Conservation (phyloP, 164 flowering plant species). For the Nymphaea thermarum region DNA sequence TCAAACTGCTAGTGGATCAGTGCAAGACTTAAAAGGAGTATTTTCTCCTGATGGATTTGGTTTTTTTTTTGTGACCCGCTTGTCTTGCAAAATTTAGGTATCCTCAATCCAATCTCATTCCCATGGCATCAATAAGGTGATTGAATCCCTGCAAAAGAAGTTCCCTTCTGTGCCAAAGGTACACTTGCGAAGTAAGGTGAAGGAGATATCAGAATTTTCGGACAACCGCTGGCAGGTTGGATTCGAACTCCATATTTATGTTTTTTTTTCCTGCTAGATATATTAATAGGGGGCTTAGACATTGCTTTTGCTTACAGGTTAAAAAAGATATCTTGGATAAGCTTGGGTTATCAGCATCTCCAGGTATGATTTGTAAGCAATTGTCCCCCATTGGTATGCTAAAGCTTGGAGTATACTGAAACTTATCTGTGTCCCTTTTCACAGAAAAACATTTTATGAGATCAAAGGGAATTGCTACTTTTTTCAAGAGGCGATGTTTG, state of each 20-base stretch:
- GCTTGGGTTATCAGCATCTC: constrained; percentile 47
- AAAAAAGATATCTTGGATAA: constrained; percentile 60
- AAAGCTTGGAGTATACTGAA: background rate
- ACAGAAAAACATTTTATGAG: constrained; percentile 30
- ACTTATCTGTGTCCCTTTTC: constrained; percentile 1
- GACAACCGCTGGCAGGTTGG: constrained; percentile 86
- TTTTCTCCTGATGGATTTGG: background rate
- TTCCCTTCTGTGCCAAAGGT: constrained; percentile 52
- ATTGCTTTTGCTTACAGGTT: constrained; percentile 34
- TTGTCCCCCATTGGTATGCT: background rate
- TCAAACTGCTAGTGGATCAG: background rate
- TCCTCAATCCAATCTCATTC: constrained; percentile 40
- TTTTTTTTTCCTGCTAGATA: background rate
- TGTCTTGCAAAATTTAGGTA: constrained; percentile 31
- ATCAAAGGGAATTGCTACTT: constrained; percentile 43
- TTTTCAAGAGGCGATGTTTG: constrained; percentile 72
- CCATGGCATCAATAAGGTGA: constrained; percentile 48
- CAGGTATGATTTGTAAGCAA: constrained; percentile 31
- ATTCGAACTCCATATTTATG: background rate
- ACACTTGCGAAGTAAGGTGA: constrained; percentile 59
- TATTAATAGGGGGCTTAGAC: background rate
- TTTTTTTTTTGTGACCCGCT: background rate
- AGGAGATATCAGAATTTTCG: constrained; percentile 63
- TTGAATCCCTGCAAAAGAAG: constrained; percentile 43
- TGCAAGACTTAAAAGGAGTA: background rate